These are phyloP conservation scores for Phytophthora sansomeana DNA, from an alignment of 352 stramenopile genomes.

Conservation along the genomic window DNA sequence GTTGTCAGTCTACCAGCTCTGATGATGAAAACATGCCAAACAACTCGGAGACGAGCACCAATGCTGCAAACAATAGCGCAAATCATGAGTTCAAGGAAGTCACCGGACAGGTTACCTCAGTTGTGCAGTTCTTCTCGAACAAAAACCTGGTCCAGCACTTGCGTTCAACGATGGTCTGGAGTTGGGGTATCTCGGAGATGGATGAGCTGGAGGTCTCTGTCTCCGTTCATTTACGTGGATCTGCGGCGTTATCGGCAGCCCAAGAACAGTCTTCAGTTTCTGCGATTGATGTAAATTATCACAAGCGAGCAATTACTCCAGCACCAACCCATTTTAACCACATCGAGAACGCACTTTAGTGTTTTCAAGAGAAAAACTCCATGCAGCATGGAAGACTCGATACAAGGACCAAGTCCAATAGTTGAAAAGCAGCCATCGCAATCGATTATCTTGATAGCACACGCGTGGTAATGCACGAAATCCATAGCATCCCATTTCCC, in stretches of 20 bases:
- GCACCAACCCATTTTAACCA: constrained; percentile 1
- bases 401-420: background rate
- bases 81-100: background rate
- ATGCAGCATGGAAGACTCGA: constrained; percentile 10
- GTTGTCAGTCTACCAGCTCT: background rate
- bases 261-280: constrained; percentile 2
- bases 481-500: background rate
- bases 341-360: background rate
- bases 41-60: background rate
- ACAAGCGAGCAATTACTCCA: background rate
- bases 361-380: background rate
- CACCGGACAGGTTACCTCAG: background rate
- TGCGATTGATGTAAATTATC: constrained; percentile 3
- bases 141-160: background rate
- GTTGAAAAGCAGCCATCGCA: background rate
- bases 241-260: background rate
- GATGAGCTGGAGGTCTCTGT: constrained; percentile 8
- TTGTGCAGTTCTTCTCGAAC: constrained; percentile 1
- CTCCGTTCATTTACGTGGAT: constrained; percentile 19
- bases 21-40: background rate
- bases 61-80: constrained; percentile 1
- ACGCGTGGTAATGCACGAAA: constrained; percentile 1
- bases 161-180: constrained; percentile 7
- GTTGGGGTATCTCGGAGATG: constrained; percentile 2
- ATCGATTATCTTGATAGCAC: constrained; percentile 2